Base-by-base conservation (phyloP, 2,329 filamentous ascomycete genomes). In the Colletotrichum brevisporum region DNA sequence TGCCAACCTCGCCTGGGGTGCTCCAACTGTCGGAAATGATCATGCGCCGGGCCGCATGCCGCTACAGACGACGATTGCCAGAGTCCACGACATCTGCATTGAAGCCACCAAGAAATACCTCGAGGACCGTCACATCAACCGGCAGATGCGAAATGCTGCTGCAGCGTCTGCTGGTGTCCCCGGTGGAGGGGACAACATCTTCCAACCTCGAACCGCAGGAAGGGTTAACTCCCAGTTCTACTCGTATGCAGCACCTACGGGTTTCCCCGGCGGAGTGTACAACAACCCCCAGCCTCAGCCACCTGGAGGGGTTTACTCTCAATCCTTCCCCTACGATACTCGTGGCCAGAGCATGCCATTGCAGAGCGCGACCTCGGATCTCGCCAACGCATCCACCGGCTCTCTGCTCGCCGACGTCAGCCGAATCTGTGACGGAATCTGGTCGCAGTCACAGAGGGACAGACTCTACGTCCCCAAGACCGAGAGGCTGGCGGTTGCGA, bases 321-420 rank as follows among this genome's bases (percentile, higher is more conserved):
- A 21, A 21, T 39, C 24, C 41, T 50, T 53, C 13, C 48, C 56
- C 15, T 67, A 24, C 26, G 36, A 31, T 36, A 26, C 31, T 36
- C 31, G 9, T 36, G 8, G 15, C 45, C 39, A 26, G 15, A 48
- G 26, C 57, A 51, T 45, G 24, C 21, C 63, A 5, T 39, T 12
- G n/a, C 43, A 18, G 59, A 45, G 36, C 43, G 47, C 48, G 55
- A 53, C 27, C 10, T 10, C 13, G 15, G 31, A 10, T 10, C 43
- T 39, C 24, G 53, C 73, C 2, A 36, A 58, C 10, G 41, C n/a
- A 12, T 62, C 74, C 4, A 75, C 73, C 4, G 63, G 67, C 41
- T 77, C 71, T 16, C 75, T 80, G 2, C 73, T 78, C 16, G 70
- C 73, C 41, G 80, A 80, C 67, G 63, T 75, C 18, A 76, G 73